Evolutionary conservation across 257 asterid genomes (phyloP), one percentile per base, ranked within the genome.

Genomic region (Linderniella brevidens): DNA sequence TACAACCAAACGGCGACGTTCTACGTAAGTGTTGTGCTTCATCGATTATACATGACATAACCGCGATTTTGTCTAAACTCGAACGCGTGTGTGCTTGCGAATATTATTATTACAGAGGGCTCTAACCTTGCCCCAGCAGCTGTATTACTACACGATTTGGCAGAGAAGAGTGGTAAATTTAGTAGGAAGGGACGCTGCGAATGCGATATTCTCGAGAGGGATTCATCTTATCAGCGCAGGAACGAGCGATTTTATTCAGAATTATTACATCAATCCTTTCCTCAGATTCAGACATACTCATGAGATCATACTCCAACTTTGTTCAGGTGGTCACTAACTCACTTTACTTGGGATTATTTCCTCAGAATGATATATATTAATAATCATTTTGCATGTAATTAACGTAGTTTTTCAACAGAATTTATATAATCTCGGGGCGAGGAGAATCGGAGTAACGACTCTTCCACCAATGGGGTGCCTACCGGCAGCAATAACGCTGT

Each of bases 401-500:
- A 25, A 25, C 32, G 6, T n/a, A n/a, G n/a, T n/a, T 41, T 5
- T 16, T 46, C 49, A 52, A 55, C 43, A 79, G 76, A 62, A 60
- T 47, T 57, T 74, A 56, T 74, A 72, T 58, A 53, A 16, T 50
- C 56, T 70, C 13, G 79, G 85, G 55, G 79, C 41, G 16, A 60
- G 74, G 57, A 74, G 67, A 58, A 73, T 76, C 9, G 86, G 82
- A 39, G 78, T 80, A 19, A 68, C 83, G 47, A 62, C 53, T 32
- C 65, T 64, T 57, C 84, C 86, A 52, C 92, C 92, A 57, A 52
- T 61, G 6, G 82, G 80, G 46, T 79, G 86, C 67, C 64, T 73
- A 64, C 92, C 83, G 45, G 84, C 77, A 54, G 74, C 78, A 36
- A 68, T 80, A 25, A 76, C 80, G 9, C 53, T 69, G 49, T 67